A percentile compares a stretch with the other conserved stretches of the same genome.
These are phyloP conservation scores for Rhinocladiella similis DNA, from an alignment of 2,329 filamentous ascomycete species.

Conservation along the genomic window DNA sequence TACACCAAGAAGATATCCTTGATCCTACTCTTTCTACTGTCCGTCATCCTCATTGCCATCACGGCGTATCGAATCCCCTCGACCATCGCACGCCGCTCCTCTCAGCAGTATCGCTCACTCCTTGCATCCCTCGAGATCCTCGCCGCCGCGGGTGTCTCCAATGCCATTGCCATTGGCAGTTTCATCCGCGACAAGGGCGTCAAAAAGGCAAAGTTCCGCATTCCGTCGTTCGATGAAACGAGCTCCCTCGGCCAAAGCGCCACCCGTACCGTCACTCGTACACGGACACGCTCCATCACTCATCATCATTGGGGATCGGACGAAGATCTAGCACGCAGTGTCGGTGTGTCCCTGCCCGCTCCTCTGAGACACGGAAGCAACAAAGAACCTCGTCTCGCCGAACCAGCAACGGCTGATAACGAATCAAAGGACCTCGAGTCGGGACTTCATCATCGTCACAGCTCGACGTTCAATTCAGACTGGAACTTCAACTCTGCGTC, in stretches of 20 bases:
- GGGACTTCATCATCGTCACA: slow-evolving; percentile 32
- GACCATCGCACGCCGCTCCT: slow-evolving; percentile 68
- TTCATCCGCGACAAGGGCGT: slow-evolving; percentile 87
- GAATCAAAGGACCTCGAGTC: slow-evolving; percentile 11
- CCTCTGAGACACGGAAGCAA: slow-evolving; percentile 43
- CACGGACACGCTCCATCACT: slow-evolving; percentile 62
- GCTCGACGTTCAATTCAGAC: slow-evolving; percentile 19
- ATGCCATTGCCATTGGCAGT: slow-evolving; percentile 84
- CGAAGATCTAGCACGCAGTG: slow-evolving; percentile 78
- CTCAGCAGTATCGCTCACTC: slow-evolving; percentile 84
- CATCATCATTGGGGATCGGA: slow-evolving; percentile 81
- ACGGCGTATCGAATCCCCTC: slow-evolving; percentile 80
- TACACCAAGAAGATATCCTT: slow-evolving; percentile 78
- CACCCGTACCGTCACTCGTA: slow-evolving; percentile 26
- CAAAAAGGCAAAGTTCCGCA: slow-evolving; percentile 82
- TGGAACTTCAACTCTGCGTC: slow-evolving; percentile 26
- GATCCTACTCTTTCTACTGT: slow-evolving; percentile 77
- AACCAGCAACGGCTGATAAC: slow-evolving; percentile 13
- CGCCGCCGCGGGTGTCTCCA: slow-evolving; percentile 82
- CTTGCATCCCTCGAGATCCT: slow-evolving; percentile 88
- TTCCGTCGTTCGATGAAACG: slow-evolving; percentile 44
- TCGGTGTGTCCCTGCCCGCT: slow-evolving; percentile 68
- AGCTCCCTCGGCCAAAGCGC: slow-evolving; percentile 34
- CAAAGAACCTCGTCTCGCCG: slow-evolving; percentile 18
- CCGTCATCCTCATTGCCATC: slow-evolving; percentile 74